Evolutionary conservation across 805 yeast species (phyloP), one percentile per base, ranked within the genome.

Genomic region (Sugiyamaella mastotermitis): DNA sequence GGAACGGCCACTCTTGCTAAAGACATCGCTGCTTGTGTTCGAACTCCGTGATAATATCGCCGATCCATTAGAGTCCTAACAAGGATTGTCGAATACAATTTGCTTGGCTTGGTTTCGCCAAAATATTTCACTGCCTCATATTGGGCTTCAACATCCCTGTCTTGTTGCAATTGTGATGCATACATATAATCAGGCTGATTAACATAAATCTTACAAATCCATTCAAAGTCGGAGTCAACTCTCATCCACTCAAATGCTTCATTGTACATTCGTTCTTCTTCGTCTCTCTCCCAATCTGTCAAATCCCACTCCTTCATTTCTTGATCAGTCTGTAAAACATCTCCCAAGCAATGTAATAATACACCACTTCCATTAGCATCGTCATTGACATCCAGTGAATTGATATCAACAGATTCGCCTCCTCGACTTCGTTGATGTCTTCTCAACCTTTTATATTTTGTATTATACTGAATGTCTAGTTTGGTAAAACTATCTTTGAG

Each of bases 161-260:
- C 99, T 55, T 87, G 94, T 50, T 84, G 92, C 21, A 92, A 63
- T 54, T 92, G 98, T 0, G 97, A 84, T 1, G 86, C 83, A 56
- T 74, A 92, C 97, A 92, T 92, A 54, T 86, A 83, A 51, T 87
- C 97, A 0, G 95, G 94, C 60, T 88, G 96, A 49, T 80, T 84
- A 23, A 92, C 76, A 42, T 77, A 71, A 16, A 85, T 67, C 48
- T 74, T 76, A 43, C 94, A 85, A 35, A 92, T 81, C 99, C 99
- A 92, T 58, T 92, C 98, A 52, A 81, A 83, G 58, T 92, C 99
- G 0, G 97, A 88, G 62, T 92, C 99, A n/a, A 90, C 84, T 50
- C 99, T 70, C 26, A 92, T 71, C 99, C 99, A 92, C 53, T 92
- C 98, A 60, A 87, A 92, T 0, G 96, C 96, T 51, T 90, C 97